Conservation (phyloP, 495 filamentous ascomycete genomes). For the Viridothelium virens region DNA sequence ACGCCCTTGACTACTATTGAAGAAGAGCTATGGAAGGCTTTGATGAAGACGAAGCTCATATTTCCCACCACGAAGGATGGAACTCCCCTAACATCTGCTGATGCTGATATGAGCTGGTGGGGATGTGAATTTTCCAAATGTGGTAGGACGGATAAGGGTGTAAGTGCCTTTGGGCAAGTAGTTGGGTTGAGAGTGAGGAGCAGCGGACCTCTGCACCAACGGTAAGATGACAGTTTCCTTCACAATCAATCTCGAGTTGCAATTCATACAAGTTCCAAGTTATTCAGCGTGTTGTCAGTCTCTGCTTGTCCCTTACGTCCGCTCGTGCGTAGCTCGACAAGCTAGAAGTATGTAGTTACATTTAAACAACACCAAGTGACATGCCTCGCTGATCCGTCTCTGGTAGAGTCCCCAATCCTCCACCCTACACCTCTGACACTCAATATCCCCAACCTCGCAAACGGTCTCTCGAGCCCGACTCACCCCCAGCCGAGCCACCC, state of each 20-base stretch:
- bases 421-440: neutral
- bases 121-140: slow-evolving; percentile 87
- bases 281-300: neutral
- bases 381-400: neutral
- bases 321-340: neutral
- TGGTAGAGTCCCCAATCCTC: neutral
- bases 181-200: slow-evolving; percentile 75
- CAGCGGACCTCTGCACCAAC: slow-evolving; percentile 48
- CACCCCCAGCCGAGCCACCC: neutral
- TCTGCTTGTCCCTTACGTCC: neutral
- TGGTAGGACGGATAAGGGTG: slow-evolving; percentile 83
- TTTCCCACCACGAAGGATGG: slow-evolving; percentile 47
- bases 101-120: slow-evolving; percentile 56
- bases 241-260: no score
- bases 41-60: slow-evolving; percentile 72
- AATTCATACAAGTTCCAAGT: neutral
- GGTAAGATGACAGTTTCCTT: slow-evolving; percentile 3
- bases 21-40: slow-evolving; percentile 82
- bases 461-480: neutral
- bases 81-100: slow-evolving; percentile 11
- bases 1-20: slow-evolving; percentile 76
- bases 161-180: slow-evolving; percentile 96
- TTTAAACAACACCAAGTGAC: neutral
- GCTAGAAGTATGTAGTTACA: neutral
- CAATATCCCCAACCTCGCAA: slow-evolving; percentile 1